Evolutionary conservation across 805 yeast genomes (phyloP).

Genomic region (Metschnikowia lachancei): DNA sequence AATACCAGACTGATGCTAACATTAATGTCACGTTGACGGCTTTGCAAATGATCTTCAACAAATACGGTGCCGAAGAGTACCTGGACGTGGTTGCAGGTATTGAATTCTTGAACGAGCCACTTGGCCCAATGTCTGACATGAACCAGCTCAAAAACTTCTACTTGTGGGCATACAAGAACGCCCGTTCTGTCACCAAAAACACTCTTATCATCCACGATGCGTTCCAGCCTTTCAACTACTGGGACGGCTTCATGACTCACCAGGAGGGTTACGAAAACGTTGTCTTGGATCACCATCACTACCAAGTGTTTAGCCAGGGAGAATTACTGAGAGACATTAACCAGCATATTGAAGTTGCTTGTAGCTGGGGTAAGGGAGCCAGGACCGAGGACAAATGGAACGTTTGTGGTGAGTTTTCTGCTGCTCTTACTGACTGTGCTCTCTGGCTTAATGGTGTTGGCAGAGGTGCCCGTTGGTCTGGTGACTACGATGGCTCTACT

Average conservation of each 20-base stretch:
- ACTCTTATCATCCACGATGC: conserved; percentile 81
- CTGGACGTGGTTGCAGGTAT: conserved; percentile 77
- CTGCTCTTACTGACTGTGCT: conserved; percentile 90
- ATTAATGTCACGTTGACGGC: conserved; percentile 49
- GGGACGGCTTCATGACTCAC: conserved; percentile 53
- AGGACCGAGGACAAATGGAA: conserved; percentile 20
- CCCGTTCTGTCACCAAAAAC: conserved; percentile 53
- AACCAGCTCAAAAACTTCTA: conserved; percentile 57
- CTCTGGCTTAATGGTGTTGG: conserved; percentile 86
- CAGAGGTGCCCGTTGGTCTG: conserved; percentile 79
- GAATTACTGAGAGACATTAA: conserved; percentile 60
- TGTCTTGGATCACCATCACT: conserved; percentile 84
- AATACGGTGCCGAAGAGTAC: conserved; percentile 62
- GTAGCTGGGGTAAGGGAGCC: conserved; percentile 20
- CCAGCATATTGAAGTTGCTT: conserved; percentile 48
- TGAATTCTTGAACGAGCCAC: conserved; percentile 86
- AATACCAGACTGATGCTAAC: conserved; percentile 18
- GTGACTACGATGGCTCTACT: conserved; percentile 43
- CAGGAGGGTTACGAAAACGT: conserved; percentile 54
- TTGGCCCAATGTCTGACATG: conserved; percentile 67
- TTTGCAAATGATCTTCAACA: conserved; percentile 50
- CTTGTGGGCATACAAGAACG: conserved; percentile 57
- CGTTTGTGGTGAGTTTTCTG: conserved; percentile 21
- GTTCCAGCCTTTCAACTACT: conserved; percentile 53
- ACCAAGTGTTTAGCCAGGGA: conserved; percentile 72